Base-by-base conservation (phyloP, 1,284 basidiomycete genomes). In the Ceratobasidium sp. region DNA sequence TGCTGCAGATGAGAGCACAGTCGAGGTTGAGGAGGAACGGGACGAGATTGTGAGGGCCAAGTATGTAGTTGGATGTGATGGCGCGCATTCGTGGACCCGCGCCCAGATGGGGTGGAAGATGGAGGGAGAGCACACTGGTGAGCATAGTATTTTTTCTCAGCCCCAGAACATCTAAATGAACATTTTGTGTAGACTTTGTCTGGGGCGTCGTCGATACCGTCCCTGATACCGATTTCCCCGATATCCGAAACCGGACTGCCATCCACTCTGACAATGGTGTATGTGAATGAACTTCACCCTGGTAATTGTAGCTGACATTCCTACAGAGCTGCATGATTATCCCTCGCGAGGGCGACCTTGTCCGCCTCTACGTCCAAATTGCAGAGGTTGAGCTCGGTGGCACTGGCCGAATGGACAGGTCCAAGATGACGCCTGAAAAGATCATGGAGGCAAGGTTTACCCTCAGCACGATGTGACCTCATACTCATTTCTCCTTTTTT, bases 51-150 rank as follows among this genome's bases (percentile, higher is more conserved):
- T 89, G 5, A 81, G 84, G 75, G 87, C 89, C 7, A 89, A 87
- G 79, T 91, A 86, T 74, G 86, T 90, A 2, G 83, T 91, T 51
- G 90, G 90, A 0, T 83, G 86, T 31, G 90, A 91, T 79, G 90
- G 90, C n/a, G 92, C 92, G 0, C 92, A 94, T 81, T 93, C 91
- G 1, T 94, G 92, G 92, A 90, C 93, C 6, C 86, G 92, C 37
- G 90, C 90, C 76, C 78, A 83, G 1, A 82, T 93, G n/a, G 86
- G 86, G 2, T 90, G 94, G 56, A 80, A 84, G 1, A 90, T 94
- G 90, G 88, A 92, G 76, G 93, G 93, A 22, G 91, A 93, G 79
- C 89, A 91, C 78, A 90, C 91, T 2, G 85, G 87, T 86, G 53
- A 64, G 79, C n/a, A 6, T 7, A 34, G 2, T 24, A 76, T 78